phyloP scores from a whole-genome alignment of 768 basidiomycete genomes.

The Pholiota microspora region DNA sequence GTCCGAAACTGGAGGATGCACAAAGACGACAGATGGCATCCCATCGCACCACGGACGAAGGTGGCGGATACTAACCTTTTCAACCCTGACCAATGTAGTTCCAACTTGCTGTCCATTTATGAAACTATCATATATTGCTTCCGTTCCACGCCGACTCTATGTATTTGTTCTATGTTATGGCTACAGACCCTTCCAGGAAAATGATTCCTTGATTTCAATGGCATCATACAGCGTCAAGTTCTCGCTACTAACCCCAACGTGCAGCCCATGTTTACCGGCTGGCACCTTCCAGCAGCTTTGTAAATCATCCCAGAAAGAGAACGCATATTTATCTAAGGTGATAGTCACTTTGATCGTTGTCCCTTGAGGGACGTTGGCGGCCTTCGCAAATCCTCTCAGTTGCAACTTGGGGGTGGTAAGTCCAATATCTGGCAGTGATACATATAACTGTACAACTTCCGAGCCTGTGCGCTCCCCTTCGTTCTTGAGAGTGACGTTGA shows the following conservation, averaged over 20 bases:
- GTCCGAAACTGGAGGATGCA: slow-evolving; percentile 94
- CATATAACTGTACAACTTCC: slow-evolving; percentile 68
- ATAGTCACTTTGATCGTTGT: slow-evolving; percentile 38
- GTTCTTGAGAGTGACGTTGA: slow-evolving; percentile 53
- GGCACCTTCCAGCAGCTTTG: slow-evolving; percentile 47
- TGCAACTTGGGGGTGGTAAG: slow-evolving; percentile 56
- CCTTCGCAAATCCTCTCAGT: slow-evolving; percentile 68
- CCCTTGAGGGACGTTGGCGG: slow-evolving; percentile 47
- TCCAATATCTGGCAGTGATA: slow-evolving; percentile 47
- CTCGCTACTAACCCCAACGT: slow-evolving; percentile 41
- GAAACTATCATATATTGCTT: no score
- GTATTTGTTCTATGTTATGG: neutral
- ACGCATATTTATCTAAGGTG: slow-evolving; percentile 62
- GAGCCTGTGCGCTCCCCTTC: slow-evolving; percentile 51
- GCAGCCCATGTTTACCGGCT: slow-evolving; percentile 47
- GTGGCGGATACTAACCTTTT: slow-evolving; percentile 46
- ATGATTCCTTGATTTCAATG: slow-evolving; percentile 17
- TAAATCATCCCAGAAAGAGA: slow-evolving; percentile 60
- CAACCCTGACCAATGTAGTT: no score
- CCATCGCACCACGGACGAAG: slow-evolving; percentile 68
- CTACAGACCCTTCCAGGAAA: slow-evolving; percentile 15
- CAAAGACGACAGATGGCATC: slow-evolving; percentile 90
- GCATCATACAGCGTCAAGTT: slow-evolving; percentile 23
- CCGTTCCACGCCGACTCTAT: neutral
- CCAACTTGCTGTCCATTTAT: no score